Conservation (phyloP, 768 basidiomycete species). For the Leccinum barrowsii region DNA sequence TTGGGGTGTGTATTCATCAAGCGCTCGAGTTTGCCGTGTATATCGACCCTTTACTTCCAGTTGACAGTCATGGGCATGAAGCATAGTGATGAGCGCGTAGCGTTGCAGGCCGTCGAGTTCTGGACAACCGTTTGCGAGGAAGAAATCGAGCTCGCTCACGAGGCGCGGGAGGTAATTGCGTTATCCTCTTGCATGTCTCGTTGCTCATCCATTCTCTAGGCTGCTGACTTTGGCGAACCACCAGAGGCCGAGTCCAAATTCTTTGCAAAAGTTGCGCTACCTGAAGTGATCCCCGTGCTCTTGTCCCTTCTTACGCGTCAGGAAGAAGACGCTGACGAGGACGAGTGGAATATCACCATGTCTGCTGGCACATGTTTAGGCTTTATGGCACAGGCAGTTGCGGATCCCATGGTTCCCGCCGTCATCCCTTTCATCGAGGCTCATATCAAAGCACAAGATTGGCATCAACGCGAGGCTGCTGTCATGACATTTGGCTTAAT, state of each 20-base stretch:
- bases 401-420: conserved; percentile 85
- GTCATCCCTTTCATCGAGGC: conserved; percentile 98
- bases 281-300: conserved; percentile 92
- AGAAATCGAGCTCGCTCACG: conserved; percentile 88
- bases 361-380: conserved; percentile 90
- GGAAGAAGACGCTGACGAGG: conserved; percentile 95
- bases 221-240: conserved; percentile 82
- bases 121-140: conserved; percentile 99
- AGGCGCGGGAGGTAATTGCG: conserved; percentile 77
- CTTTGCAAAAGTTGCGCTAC: conserved; percentile 92
- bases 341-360: conserved; percentile 99
- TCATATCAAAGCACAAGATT: conserved; percentile 88
- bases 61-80: conserved; percentile 98
- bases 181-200: neutral
- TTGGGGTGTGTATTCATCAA: conserved; percentile 65
- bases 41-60: conserved; percentile 39
- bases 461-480: conserved; percentile 95
- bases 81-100: conserved; percentile 84
- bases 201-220: conserved; percentile 43
- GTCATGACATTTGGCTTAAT: conserved; percentile 99
- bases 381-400: conserved; percentile 85
- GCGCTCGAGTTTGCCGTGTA: conserved; percentile 1
- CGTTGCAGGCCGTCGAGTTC: conserved; percentile 96
- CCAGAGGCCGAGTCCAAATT: conserved; percentile 84
- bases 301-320: conserved; percentile 86